These are phyloP conservation scores for Metschnikowia drakensbergensis DNA, from an alignment of 805 yeast species.

Conservation along the genomic window DNA sequence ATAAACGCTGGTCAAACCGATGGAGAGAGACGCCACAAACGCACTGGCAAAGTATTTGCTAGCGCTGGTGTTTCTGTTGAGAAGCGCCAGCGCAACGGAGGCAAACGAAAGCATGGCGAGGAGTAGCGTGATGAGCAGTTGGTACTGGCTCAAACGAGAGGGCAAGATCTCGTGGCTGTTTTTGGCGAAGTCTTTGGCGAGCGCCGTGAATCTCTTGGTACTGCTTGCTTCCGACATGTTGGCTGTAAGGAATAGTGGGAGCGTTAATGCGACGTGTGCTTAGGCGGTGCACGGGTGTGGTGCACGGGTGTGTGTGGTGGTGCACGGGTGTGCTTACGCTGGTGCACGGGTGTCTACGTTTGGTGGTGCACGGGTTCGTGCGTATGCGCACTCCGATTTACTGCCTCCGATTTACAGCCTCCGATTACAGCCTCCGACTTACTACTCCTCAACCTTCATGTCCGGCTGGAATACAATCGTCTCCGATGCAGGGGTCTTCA, in stretches of 20 bases:
- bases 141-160: slow-evolving; percentile 12
- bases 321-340: neutral
- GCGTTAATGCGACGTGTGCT: neutral
- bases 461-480: slow-evolving; percentile 61
- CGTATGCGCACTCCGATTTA: too few species aligned
- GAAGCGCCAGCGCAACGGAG: slow-evolving; percentile 16
- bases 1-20: slow-evolving; percentile 36
- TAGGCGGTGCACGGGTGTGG: neutral
- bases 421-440: too few species aligned
- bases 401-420: too few species aligned
- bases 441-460: neutral
- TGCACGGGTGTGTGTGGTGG: neutral
- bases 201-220: slow-evolving; percentile 8
- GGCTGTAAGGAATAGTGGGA: neutral
- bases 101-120: slow-evolving; percentile 15
- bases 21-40: slow-evolving; percentile 33
- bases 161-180: slow-evolving; percentile 14
- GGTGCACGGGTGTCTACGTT: neutral
- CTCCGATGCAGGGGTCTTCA: slow-evolving; percentile 64
- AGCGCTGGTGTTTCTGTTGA: slow-evolving; percentile 12
- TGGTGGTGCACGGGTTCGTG: too few species aligned
- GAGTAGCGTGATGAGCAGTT: slow-evolving; percentile 12
- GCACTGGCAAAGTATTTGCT: slow-evolving; percentile 27
- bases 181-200: slow-evolving; percentile 10
- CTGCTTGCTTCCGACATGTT: slow-evolving; percentile 4